Evolutionary conservation across 768 basidiomycete species (phyloP).

Genomic region (Pluteus cervinus): DNA sequence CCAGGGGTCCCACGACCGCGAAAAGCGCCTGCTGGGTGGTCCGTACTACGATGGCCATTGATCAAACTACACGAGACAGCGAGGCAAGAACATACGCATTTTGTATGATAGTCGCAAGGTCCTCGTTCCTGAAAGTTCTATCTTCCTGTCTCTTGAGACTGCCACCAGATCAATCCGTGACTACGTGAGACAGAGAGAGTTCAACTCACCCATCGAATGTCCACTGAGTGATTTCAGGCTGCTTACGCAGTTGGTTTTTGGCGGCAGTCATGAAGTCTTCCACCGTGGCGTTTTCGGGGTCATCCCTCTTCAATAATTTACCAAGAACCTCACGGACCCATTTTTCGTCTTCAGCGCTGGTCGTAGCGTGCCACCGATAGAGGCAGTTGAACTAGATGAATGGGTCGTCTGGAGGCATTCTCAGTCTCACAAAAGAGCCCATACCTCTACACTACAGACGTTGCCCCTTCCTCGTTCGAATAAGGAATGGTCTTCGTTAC

Average conservation of each 20-base stretch:
- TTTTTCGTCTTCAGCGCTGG: slow-evolving; percentile 61
- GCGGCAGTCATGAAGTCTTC: slow-evolving; percentile 48
- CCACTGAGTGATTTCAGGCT: slow-evolving; percentile 55
- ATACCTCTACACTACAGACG: slow-evolving; percentile 74
- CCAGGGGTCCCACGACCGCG: slow-evolving; percentile 71
- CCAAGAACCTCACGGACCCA: slow-evolving; percentile 53
- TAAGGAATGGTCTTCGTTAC: slow-evolving; percentile 51
- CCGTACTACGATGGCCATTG: slow-evolving; percentile 39
- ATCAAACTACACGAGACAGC: too few relatives aligned
- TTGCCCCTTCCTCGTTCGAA: slow-evolving; percentile 82
- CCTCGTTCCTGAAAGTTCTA: slow-evolving; percentile 61
- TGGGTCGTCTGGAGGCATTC: slow-evolving; percentile 1
- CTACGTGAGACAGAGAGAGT: too few relatives aligned
- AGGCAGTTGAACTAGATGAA: slow-evolving; percentile 68
- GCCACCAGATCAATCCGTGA: too few relatives aligned
- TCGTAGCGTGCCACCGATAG: slow-evolving; percentile 83
- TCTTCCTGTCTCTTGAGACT: slow-evolving; percentile 53
- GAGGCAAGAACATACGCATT: slow-evolving; percentile 55
- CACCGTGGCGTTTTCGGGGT: slow-evolving; percentile 36
- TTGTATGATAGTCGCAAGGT: slow-evolving; percentile 62
- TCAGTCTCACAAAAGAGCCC: slow-evolving; percentile 5
- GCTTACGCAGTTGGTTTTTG: slow-evolving; percentile 26
- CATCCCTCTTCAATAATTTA: slow-evolving; percentile 47
- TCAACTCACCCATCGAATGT: slow-evolving; percentile 53
- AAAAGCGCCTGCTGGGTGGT: slow-evolving; percentile 67